Evolutionary conservation across 495 filamentous ascomycete species (phyloP), one percentile per base, ranked within the genome.

Genomic region (Endocarpon pusillum): DNA sequence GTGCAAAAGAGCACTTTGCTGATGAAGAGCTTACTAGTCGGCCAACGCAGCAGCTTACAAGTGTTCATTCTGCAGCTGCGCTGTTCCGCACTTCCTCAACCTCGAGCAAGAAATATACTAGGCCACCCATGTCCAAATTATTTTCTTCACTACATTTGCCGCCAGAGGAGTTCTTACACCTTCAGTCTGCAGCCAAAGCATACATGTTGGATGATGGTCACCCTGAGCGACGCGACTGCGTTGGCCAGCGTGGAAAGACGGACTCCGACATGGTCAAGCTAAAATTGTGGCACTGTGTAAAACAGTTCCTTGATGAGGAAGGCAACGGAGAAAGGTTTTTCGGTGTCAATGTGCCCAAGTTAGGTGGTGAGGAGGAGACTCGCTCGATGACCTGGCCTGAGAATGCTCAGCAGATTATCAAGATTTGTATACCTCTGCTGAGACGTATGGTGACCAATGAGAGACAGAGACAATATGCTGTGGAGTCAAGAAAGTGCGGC

Each of bases 401-500:
- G 27, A 55, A 61, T 21, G 62, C 69, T 35, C 58, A 64, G 21
- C 62, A 64, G 40, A 66, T 77, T 34, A 67, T 75, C 16, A 50
- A 61, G 0, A 45, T 69, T 16, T 63, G 73, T 4, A 73, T 68
- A 22, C 72, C 71, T 17, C 41, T 77, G 31, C 45, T 77, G 21
- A 45, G 72, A 32, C 52, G 71, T 21, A 74, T 75, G 69, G 68
- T 75, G 2, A 75, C 71, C 15, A 77, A 77, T 41, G 72, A 75
- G 42, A 51, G 69, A 11, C 72, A 77, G 44, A 51, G 72, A 18
- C 61, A 62, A 41, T 77, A 76, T 49, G 71, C 71, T 0, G 55
- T 71, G 12, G 65, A 70, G 43, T 68, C 66, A 3, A 52, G 71
- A 14, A 71, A 65, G 41, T 62, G 61, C n/a, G 54, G 57, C 23